These are phyloP conservation scores for Puya raimondii DNA, from an alignment of 176 grass and related monocot genomes.

Conservation along the genomic window DNA sequence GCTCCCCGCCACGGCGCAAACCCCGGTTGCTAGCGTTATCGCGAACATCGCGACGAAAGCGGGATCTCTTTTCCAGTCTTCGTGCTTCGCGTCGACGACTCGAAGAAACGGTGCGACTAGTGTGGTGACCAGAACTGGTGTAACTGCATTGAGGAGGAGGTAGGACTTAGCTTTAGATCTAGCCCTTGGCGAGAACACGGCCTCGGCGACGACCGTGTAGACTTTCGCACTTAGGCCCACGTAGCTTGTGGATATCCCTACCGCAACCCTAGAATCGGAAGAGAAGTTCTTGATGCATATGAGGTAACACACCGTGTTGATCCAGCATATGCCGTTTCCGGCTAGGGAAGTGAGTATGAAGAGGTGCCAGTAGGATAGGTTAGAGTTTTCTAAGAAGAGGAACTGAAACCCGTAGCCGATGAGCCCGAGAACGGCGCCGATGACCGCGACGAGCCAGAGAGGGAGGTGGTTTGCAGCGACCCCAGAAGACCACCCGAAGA, in stretches of 20 bases:
- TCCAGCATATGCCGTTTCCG: constrained; percentile 96
- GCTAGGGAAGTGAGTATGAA: constrained; percentile 77
- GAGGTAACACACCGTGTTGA: constrained; percentile 94
- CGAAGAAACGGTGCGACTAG: constrained; percentile 43
- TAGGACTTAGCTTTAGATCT: constrained; percentile 35
- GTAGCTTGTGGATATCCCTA: constrained; percentile 80
- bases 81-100: constrained; percentile 24
- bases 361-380: constrained; percentile 63
- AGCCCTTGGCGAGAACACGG: constrained; percentile 11
- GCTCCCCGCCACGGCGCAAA: constrained; percentile 60
- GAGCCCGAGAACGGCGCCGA: constrained; percentile 51
- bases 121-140: constrained; percentile 48
- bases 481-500: constrained; percentile 85
- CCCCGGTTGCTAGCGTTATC: constrained; percentile 73
- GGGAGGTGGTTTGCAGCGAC: constrained; percentile 56
- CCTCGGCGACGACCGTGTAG: constrained; percentile 50
- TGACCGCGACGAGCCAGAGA: constrained; percentile 54
- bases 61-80: neutral
- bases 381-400: constrained; percentile 47
- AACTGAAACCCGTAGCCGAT: constrained; percentile 84
- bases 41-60: constrained; percentile 71
- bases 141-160: constrained; percentile 80
- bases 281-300: constrained; percentile 83
- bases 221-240: constrained; percentile 87
- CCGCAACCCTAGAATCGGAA: constrained; percentile 56